A percentile compares a stretch with the other conserved stretches of the same genome.
Evolutionary conservation across 2,329 filamentous ascomycete species (phyloP).

Genomic region (Fusarium miscanthi): DNA sequence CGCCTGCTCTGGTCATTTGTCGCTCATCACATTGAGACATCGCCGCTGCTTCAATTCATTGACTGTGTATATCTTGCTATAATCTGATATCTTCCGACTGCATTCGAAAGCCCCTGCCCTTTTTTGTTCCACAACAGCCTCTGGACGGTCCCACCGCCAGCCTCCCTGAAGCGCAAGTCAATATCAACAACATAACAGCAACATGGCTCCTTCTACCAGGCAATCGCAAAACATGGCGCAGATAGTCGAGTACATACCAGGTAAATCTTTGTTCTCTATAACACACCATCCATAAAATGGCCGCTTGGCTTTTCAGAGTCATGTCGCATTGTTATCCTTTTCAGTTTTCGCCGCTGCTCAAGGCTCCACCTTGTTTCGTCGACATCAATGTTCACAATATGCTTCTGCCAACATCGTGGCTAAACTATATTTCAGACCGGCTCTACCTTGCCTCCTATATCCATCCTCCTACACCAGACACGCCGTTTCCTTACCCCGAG

Average conservation of each 20-base stretch:
- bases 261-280: conserved; percentile 60
- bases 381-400: conserved; percentile 21
- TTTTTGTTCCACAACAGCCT: background rate
- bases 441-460: conserved; percentile 95
- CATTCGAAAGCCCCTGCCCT: conserved; percentile 5
- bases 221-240: conserved; percentile 76
- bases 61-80: conserved; percentile 24
- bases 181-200: conserved; percentile 32
- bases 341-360: conserved; percentile 12
- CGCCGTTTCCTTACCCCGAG: conserved; percentile 89
- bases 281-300: conserved; percentile 22
- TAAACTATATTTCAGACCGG: conserved; percentile 72
- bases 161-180: conserved; percentile 42
- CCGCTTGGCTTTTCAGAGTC: conserved; percentile 16
- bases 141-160: conserved; percentile 18
- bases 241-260: conserved; percentile 95
- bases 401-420: conserved; percentile 33
- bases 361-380: conserved; percentile 22
- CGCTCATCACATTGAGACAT: conserved; percentile 25
- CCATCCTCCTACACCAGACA: conserved; percentile 81
- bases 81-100: conserved; percentile 6
- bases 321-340: conserved; percentile 51
- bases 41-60: conserved; percentile 17
- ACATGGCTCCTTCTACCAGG: conserved; percentile 64
- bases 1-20: conserved; percentile 29